phyloP scores from a whole-genome alignment of 140 eudicot genomes.

The Cichorium intybus region DNA sequence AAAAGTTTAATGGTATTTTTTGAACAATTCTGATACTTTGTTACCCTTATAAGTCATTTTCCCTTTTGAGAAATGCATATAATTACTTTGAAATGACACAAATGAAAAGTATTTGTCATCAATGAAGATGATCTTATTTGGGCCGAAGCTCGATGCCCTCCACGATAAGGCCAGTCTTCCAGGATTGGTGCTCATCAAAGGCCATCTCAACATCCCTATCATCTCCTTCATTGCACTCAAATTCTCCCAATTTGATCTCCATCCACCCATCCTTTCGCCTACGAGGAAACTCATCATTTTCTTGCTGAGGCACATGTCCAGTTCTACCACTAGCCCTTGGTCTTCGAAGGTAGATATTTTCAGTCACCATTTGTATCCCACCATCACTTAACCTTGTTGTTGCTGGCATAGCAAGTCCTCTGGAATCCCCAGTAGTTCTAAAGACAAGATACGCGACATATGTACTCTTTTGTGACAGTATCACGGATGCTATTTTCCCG shows the following conservation, averaged over 20 bases:
- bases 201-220: slow-evolving; percentile 33
- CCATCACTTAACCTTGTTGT: slow-evolving; percentile 6
- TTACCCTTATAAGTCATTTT: too few species aligned
- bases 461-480: slow-evolving; percentile 25
- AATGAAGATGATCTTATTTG: too few species aligned
- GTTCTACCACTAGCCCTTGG: slow-evolving; percentile 3
- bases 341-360: slow-evolving; percentile 10
- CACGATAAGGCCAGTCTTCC: slow-evolving; percentile 27
- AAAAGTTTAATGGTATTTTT: too few species aligned
- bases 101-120: too few species aligned
- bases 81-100: too few species aligned
- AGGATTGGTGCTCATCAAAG: slow-evolving; percentile 1
- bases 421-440: not conserved
- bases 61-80: too few species aligned
- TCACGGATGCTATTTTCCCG: slow-evolving; percentile 11
- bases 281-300: not conserved
- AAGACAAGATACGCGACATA: slow-evolving; percentile 40
- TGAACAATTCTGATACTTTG: too few species aligned
- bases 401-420: slow-evolving; percentile 19
- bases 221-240: slow-evolving; percentile 13
- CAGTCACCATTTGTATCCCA: slow-evolving; percentile 10
- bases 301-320: not conserved
- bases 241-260: slow-evolving; percentile 46
- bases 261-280: slow-evolving; percentile 54
- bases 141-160: slow-evolving; percentile 45